Evolutionary conservation across 2,329 filamentous ascomycete genomes (phyloP).

Genomic region (Aspergillus bombycis): DNA sequence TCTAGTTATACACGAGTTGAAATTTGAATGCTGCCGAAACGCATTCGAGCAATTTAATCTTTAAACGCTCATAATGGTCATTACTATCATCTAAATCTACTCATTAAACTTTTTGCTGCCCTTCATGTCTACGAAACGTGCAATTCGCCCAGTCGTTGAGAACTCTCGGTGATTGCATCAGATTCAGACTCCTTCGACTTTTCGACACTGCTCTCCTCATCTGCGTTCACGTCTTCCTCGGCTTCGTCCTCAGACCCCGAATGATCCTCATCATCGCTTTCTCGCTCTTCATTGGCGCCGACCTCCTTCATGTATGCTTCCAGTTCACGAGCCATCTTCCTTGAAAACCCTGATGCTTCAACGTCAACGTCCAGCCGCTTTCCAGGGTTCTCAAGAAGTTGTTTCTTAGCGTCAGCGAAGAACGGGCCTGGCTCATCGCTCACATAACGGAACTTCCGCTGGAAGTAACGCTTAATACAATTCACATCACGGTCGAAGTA

Average conservation of each 20-base stretch:
- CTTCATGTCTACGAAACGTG: conserved; percentile 31
- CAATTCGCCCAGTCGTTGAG: conserved; percentile 35
- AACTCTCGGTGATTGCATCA: conserved; percentile 29
- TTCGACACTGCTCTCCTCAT: conserved; percentile 1
- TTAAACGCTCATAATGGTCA: conserved; percentile 21
- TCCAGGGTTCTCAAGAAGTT: conserved; percentile 62
- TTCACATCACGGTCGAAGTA: conserved; percentile 97
- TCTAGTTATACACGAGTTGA: too few relatives aligned
- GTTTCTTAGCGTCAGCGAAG: conserved; percentile 81
- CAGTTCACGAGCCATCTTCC: conserved; percentile 93
- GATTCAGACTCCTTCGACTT: conserved; percentile 7
- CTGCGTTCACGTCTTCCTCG: conserved; percentile 23
- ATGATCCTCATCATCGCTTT: conserved; percentile 39
- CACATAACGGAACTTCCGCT: conserved; percentile 83
- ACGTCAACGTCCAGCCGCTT: conserved; percentile 82
- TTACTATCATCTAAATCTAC: conserved; percentile 31
- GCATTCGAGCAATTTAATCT: background rate
- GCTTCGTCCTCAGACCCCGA: conserved; percentile 39
- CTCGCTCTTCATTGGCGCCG: conserved; percentile 57
- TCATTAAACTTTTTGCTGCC: conserved; percentile 16
- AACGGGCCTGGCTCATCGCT: conserved; percentile 81
- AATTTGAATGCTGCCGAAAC: background rate
- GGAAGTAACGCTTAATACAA: conserved; percentile 94
- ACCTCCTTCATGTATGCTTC: conserved; percentile 84
- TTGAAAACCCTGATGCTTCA: conserved; percentile 91